Base-by-base conservation (phyloP, 192 early-diverging fungal genomes). In the Ambispora gerdemannii region DNA sequence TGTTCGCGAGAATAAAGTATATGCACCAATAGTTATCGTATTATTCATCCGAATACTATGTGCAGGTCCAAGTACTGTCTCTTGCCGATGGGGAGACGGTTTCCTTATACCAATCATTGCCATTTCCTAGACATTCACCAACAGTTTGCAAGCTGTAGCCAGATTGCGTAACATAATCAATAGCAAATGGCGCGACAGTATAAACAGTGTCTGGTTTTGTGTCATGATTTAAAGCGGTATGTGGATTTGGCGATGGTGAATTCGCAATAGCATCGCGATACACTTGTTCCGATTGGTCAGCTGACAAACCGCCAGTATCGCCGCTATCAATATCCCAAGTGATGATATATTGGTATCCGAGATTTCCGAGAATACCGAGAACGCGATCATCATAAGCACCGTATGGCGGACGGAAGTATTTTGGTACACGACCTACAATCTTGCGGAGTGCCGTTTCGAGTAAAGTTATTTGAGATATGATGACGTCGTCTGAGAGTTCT, bases 361-460 rank as follows among this genome's bases (percentile, higher is more conserved):
- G 38, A 10, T 43, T 15, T 6, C 38, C 38, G 7, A 43, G 6
- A 43, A 43, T 43, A 10, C 38, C 7, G 15, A 15, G 6, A 43
- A 43, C 38, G 6, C 38, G 6, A 43, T 6, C 7, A 15, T 43
- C 38, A 43, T 43, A 10, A 15, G 38, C 38, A 43, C 38, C 38
- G 15, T 43, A 43, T 43, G 38, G 38, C 15, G 15, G 38, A 10
- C 38, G 6, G 7, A 43, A 10, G 15, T 43, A 43, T 43, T 43
- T 43, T 6, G 38, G 38, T 6, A 43, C 38, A 6, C 15, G 6
- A 43, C 60, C 60, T 15, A 62, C 7, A 62, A 62, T 62, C n/a
- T 62, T 62, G 17, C 59, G 22, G 32, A 86, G 76, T 0, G 75
- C 73, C 8, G 75, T 77, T 30, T 81, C 77, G n/a, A 81, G 76